These are phyloP conservation scores for Citrus maxima DNA, from an alignment of 345 rosid species.

Conservation along the genomic window DNA sequence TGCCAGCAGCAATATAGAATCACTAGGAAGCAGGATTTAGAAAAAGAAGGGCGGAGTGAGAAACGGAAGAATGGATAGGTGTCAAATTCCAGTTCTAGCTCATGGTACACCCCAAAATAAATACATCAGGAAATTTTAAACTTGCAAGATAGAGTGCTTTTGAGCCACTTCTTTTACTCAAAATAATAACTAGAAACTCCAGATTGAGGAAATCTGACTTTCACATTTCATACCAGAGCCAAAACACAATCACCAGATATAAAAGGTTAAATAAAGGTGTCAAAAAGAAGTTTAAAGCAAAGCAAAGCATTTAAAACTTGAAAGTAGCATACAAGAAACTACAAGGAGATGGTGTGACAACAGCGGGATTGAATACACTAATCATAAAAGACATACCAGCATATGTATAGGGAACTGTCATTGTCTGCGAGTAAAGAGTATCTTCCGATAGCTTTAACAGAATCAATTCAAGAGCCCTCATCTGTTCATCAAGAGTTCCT, in stretches of 20 bases:
- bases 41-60: not conserved
- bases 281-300: not conserved
- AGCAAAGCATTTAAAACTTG: not conserved
- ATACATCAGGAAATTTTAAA: not conserved
- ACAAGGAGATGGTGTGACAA: not conserved
- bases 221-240: not conserved
- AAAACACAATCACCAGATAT: not conserved
- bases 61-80: not conserved
- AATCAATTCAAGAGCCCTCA: constrained; percentile 85
- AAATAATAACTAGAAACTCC: not conserved
- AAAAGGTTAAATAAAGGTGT: not conserved
- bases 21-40: not conserved
- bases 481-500: constrained; percentile 88
- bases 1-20: not conserved
- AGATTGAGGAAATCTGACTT: not conserved
- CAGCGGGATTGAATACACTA: constrained; percentile 4
- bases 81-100: not conserved
- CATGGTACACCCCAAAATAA: not conserved
- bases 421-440: constrained; percentile 74
- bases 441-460: constrained; percentile 85
- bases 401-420: constrained; percentile 84
- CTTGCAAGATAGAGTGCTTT: not conserved
- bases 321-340: not conserved
- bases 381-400: constrained; percentile 55
- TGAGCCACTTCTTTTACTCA: not conserved